These are phyloP conservation scores for Magnusiomyces ingens DNA, from an alignment of 1,139 yeast genomes.

Conservation along the genomic window DNA sequence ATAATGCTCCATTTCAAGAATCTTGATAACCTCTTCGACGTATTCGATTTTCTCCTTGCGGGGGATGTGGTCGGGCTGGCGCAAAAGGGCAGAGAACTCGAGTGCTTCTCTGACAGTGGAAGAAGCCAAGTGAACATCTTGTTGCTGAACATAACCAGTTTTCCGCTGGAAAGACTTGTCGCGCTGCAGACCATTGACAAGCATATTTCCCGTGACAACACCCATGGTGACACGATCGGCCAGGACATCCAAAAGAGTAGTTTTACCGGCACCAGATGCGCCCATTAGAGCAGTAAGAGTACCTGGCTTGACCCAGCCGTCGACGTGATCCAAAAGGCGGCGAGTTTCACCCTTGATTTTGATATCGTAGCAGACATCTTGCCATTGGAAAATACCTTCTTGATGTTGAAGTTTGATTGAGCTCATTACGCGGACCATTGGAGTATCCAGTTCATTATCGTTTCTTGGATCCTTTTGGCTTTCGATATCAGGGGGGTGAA, in stretches of 20 bases:
- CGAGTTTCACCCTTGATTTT: constrained; percentile 53
- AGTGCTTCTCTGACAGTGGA: constrained; percentile 77
- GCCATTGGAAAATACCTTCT: constrained; percentile 66
- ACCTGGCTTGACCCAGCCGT: constrained; percentile 81
- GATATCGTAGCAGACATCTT: constrained; percentile 66
- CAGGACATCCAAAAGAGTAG: constrained; percentile 65
- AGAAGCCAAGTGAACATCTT: constrained; percentile 67
- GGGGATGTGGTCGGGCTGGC: constrained; percentile 56
- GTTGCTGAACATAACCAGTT: constrained; percentile 81
- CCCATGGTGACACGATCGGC: constrained; percentile 77
- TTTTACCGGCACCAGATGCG: constrained; percentile 85
- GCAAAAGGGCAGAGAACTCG: constrained; percentile 61
- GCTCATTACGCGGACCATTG: not conserved
- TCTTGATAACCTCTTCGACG: constrained; percentile 62
- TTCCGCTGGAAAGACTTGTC: constrained; percentile 72
- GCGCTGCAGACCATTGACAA: constrained; percentile 63
- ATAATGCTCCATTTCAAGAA: constrained; percentile 65
- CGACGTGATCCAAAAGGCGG: constrained; percentile 59
- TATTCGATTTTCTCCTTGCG: constrained; percentile 57
- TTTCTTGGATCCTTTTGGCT: constrained; percentile 7
- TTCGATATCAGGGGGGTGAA: constrained; percentile 19
- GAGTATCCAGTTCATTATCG: constrained; percentile 13
- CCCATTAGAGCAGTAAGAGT: constrained; percentile 78
- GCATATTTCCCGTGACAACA: constrained; percentile 66
- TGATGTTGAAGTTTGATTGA: constrained; percentile 20